Conservation (phyloP, 345 rosid species). For the Populus alba region DNA sequence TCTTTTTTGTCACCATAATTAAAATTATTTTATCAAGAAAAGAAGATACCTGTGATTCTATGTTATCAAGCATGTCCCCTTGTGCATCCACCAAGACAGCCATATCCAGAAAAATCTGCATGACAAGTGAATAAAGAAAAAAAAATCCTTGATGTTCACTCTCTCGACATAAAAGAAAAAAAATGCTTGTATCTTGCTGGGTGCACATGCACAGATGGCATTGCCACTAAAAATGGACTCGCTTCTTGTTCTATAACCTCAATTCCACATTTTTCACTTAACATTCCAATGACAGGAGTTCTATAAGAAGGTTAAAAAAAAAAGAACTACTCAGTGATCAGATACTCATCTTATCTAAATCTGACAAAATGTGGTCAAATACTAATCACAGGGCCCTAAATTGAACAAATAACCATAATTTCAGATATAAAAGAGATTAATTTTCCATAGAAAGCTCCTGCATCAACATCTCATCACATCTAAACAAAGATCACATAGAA, state of each 20-base stretch:
- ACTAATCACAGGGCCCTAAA: neutral
- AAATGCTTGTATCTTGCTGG: neutral
- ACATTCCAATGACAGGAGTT: neutral
- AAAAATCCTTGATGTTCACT: neutral
- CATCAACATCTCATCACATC: neutral
- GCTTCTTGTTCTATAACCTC: neutral
- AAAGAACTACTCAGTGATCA: neutral
- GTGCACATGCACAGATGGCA: neutral
- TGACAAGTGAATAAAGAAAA: neutral
- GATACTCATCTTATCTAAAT: neutral
- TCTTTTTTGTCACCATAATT: neutral
- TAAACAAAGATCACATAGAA: neutral
- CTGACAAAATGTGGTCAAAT: neutral
- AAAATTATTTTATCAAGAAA: too few species aligned
- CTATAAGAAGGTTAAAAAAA: neutral
- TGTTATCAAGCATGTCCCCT: constrained; percentile 90
- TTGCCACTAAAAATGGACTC: neutral
- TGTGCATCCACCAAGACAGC: constrained; percentile 93
- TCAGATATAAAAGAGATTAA: too few species aligned
- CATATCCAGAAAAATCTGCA: constrained; percentile 90
- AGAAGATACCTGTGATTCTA: constrained; percentile 70
- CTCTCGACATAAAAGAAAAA: neutral
- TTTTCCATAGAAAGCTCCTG: neutral
- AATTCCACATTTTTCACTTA: neutral
- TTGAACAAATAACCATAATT: neutral